A percentile compares a stretch with the other conserved stretches of the same genome.
phyloP scores from a whole-genome alignment of 2,329 filamentous ascomycete genomes.

The Claviceps digitariae region DNA sequence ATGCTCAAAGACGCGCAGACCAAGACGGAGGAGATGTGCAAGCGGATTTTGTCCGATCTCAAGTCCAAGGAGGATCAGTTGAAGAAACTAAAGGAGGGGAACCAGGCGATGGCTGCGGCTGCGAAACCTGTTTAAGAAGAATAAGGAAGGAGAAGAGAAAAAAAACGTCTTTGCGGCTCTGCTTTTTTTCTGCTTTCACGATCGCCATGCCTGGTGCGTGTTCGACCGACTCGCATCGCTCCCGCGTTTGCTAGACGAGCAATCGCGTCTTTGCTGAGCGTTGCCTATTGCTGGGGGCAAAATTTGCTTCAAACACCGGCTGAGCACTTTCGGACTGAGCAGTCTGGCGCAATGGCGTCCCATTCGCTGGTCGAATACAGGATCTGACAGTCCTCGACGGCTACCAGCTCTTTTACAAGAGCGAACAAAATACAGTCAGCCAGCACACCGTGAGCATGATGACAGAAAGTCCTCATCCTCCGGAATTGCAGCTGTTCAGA shows the following conservation, averaged over 20 bases:
- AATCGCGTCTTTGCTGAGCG: background rate
- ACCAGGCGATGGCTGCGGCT: conserved; percentile 28
- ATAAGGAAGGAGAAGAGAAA: conserved; percentile 1
- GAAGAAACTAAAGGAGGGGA: conserved; percentile 44
- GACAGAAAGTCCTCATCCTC: background rate
- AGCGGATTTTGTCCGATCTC: conserved; percentile 44
- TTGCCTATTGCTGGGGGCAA: background rate
- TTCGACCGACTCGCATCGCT: background rate
- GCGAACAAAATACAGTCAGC: background rate
- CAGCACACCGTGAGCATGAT: too few relatives aligned
- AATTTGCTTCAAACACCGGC: background rate
- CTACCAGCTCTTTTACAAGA: background rate
- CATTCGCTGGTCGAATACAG: background rate
- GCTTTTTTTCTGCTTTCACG: background rate
- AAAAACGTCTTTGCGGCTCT: background rate
- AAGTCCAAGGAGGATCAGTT: conserved; percentile 51
- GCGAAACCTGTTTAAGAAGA: conserved; percentile 16
- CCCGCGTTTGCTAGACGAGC: background rate
- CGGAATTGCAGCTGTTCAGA: too few relatives aligned
- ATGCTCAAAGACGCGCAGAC: conserved; percentile 49
- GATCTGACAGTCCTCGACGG: background rate
- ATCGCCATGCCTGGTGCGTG: background rate
- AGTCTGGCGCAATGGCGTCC: background rate
- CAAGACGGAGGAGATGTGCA: conserved; percentile 47
- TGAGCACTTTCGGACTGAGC: background rate